Percentiles rank a stretch among this genome's conserved stretches.
Conservation (phyloP, 1,139 yeast species). For the Blastobotrys raffinosifermentans region DNA sequence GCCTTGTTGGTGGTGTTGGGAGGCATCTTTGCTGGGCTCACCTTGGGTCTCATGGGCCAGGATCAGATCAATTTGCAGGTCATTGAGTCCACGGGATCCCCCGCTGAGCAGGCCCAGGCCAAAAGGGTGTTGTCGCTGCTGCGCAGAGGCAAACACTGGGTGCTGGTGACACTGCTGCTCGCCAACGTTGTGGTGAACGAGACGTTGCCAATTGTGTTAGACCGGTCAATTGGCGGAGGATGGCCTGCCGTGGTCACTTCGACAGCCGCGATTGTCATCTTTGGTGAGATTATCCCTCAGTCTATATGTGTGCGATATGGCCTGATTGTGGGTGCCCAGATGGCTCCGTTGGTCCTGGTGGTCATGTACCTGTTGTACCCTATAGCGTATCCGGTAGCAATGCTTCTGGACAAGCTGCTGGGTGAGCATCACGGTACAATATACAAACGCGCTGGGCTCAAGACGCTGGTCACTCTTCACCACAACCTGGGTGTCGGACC, state of each 20-base stretch:
- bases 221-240: constrained; percentile 91
- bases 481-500: constrained; percentile 76
- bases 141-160: constrained; percentile 92
- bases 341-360: constrained; percentile 78
- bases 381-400: constrained; percentile 84
- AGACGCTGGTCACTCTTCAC: constrained; percentile 88
- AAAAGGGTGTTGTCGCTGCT: constrained; percentile 64
- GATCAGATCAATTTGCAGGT: constrained; percentile 74
- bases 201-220: constrained; percentile 88
- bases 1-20: constrained; percentile 73
- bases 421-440: constrained; percentile 98
- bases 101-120: constrained; percentile 63
- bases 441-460: constrained; percentile 86
- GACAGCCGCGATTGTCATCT: constrained; percentile 88
- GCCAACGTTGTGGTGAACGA: constrained; percentile 89
- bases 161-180: constrained; percentile 80
- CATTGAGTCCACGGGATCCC: constrained; percentile 44
- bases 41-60: constrained; percentile 95
- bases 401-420: constrained; percentile 68
- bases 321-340: constrained; percentile 80
- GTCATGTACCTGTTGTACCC: constrained; percentile 92
- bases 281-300: constrained; percentile 97
- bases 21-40: constrained; percentile 93
- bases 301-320: constrained; percentile 91
- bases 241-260: constrained; percentile 95